These are phyloP conservation scores for Colletotrichum sp. DNA, from an alignment of 2,329 filamentous ascomycete species.

Conservation along the genomic window DNA sequence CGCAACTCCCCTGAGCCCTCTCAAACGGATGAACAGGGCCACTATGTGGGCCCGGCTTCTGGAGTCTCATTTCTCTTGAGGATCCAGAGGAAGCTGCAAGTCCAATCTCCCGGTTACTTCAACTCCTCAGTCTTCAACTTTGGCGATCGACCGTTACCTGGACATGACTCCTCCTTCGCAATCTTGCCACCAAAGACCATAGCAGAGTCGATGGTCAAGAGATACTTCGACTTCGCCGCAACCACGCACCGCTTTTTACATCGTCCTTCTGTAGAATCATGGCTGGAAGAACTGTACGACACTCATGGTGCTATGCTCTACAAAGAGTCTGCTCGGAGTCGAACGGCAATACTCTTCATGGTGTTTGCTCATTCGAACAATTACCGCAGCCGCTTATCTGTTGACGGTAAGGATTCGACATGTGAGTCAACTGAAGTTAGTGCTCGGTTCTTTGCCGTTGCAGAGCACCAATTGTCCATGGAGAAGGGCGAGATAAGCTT, in stretches of 20 bases:
- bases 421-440: conserved; percentile 22
- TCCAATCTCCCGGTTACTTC: conserved; percentile 41
- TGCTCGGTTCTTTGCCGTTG: conserved; percentile 34
- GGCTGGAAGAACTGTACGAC: conserved; percentile 47
- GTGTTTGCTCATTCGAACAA: conserved; percentile 54
- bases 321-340: conserved; percentile 23
- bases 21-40: conserved; percentile 32
- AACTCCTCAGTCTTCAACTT: conserved; percentile 52
- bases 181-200: conserved; percentile 43
- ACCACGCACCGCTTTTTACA: conserved; percentile 61
- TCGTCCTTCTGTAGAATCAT: conserved; percentile 51
- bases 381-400: conserved; percentile 31
- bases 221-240: conserved; percentile 62
- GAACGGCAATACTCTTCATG: conserved; percentile 53
- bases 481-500: conserved; percentile 42
- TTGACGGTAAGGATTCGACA: conserved; percentile 21
- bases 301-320: conserved; percentile 31
- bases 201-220: conserved; percentile 41
- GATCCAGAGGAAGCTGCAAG: conserved; percentile 42
- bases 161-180: conserved; percentile 38
- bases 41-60: conserved; percentile 34
- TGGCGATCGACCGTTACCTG: conserved; percentile 53
- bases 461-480: conserved; percentile 39
- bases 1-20: conserved; percentile 30
- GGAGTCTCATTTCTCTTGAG: conserved; percentile 31